phyloP scores from a whole-genome alignment of 495 filamentous ascomycete species.

The Articulospora tetracladia region DNA sequence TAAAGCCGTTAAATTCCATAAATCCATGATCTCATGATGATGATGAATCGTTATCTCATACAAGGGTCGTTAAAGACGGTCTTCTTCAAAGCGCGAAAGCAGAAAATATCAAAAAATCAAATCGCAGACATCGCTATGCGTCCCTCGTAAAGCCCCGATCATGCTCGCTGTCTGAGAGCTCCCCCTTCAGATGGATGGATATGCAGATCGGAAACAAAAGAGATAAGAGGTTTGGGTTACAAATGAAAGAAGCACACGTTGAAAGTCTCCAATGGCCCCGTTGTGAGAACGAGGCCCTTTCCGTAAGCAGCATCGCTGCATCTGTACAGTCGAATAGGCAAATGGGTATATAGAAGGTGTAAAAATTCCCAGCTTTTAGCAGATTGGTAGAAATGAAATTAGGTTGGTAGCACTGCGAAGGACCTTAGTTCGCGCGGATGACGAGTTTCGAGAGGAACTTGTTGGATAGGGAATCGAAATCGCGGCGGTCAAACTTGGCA shows the following conservation, averaged over 20 bases:
- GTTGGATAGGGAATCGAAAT: conserved; percentile 92
- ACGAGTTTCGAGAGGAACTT: conserved; percentile 93
- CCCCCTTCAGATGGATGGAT: neutral
- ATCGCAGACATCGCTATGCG: neutral
- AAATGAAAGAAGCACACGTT: conserved; percentile 15
- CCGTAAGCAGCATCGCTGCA: conserved; percentile 19
- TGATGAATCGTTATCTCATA: conserved; percentile 17
- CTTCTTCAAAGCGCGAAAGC: conserved; percentile 9
- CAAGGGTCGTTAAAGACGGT: conserved; percentile 15
- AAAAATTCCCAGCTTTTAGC: neutral
- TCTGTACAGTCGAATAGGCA: conserved; percentile 27
- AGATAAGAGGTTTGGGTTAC: conserved; percentile 6
- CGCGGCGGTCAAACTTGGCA: conserved; percentile 76
- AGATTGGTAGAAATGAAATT: conserved; percentile 15
- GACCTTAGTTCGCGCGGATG: conserved; percentile 76
- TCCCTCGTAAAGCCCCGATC: neutral
- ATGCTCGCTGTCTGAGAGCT: neutral
- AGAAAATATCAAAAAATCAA: neutral
- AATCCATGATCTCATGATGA: conserved; percentile 23
- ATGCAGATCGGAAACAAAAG: neutral
- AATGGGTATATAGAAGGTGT: conserved; percentile 26
- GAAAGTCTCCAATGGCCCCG: neutral
- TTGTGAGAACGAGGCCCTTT: neutral
- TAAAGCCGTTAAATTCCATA: conserved; percentile 7
- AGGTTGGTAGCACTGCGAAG: neutral